Percentiles rank a stretch among this genome's conserved stretches.
phyloP scores from a whole-genome alignment of 2,329 filamentous ascomycete species.

The Passalora sequoiae region DNA sequence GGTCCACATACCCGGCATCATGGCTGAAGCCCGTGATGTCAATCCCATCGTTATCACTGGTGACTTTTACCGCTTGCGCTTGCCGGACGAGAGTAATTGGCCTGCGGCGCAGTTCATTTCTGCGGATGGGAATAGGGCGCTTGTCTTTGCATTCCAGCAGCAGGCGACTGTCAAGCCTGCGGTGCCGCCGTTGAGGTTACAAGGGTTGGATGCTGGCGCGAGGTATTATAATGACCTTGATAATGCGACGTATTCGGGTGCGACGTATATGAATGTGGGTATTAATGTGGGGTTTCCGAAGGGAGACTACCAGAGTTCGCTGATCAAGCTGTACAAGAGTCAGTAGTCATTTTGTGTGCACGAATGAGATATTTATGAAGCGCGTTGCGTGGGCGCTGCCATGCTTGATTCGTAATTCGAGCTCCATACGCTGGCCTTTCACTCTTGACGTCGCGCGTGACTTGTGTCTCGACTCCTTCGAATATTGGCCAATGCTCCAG shows the following conservation, averaged over 20 bases:
- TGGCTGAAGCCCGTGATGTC: slow-evolving; percentile 51
- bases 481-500: too few species aligned
- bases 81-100: slow-evolving; percentile 58
- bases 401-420: too few species aligned
- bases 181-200: slow-evolving; percentile 49
- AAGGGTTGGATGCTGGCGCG: slow-evolving; percentile 53
- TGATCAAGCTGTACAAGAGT: slow-evolving; percentile 46
- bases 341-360: slow-evolving; percentile 5
- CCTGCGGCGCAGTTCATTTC: slow-evolving; percentile 58
- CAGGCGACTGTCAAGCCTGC: slow-evolving; percentile 50
- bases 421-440: too few species aligned
- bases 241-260: slow-evolving; percentile 51
- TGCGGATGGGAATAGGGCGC: slow-evolving; percentile 45
- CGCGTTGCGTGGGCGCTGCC: too few species aligned
- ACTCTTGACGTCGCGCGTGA: too few species aligned
- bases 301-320: slow-evolving; percentile 53
- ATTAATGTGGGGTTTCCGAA: slow-evolving; percentile 48
- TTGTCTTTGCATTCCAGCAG: slow-evolving; percentile 59
- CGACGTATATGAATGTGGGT: slow-evolving; percentile 59
- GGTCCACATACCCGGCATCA: slow-evolving; percentile 50
- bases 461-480: slow-evolving; percentile 34
- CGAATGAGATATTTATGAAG: too few species aligned
- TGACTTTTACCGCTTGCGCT: slow-evolving; percentile 54
- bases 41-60: slow-evolving; percentile 57
- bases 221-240: slow-evolving; percentile 50